Percentiles rank a stretch among this genome's conserved stretches.
These are phyloP conservation scores for Barnettozyma wickerhamii DNA, from an alignment of 805 yeast genomes.

Conservation along the genomic window DNA sequence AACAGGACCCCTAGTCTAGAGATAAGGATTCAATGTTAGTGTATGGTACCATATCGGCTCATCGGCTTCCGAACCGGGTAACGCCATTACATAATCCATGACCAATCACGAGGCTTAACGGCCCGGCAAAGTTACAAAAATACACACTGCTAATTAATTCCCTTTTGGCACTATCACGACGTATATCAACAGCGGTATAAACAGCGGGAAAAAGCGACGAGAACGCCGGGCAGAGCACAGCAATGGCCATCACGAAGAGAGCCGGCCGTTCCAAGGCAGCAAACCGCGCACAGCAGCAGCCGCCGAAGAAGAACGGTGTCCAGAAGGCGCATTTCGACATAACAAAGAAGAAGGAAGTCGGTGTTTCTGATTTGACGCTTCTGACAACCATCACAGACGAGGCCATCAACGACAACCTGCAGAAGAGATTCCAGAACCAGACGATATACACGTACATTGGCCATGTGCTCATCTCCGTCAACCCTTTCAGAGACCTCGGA, in stretches of 20 bases:
- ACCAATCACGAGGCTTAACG: no score
- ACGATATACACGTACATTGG: conserved; percentile 92
- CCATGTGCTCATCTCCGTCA: conserved; percentile 90
- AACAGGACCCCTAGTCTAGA: no score
- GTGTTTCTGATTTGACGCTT: conserved; percentile 91
- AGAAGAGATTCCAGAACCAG: conserved; percentile 84
- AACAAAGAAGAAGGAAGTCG: conserved; percentile 92
- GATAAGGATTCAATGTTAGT: no score
- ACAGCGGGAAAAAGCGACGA: not conserved
- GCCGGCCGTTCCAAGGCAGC: conserved; percentile 56
- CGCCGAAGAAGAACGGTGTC: conserved; percentile 54
- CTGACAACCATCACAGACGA: conserved; percentile 87
- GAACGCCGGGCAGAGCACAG: not conserved
- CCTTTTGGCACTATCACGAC: no score
- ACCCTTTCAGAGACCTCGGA: conserved; percentile 95
- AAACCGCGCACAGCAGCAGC: conserved; percentile 41
- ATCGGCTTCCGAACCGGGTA: no score
- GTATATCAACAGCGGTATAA: not conserved
- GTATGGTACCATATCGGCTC: no score
- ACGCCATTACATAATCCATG: no score
- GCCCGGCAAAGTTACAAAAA: no score
- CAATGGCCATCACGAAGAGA: conserved; percentile 76
- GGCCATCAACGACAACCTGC: conserved; percentile 84
- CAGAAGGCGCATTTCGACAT: conserved; percentile 90
- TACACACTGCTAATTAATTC: no score